A percentile compares a stretch with the other conserved stretches of the same genome.
Conservation (phyloP, 1,139 yeast species). For the Suhomyces yuchorum region DNA sequence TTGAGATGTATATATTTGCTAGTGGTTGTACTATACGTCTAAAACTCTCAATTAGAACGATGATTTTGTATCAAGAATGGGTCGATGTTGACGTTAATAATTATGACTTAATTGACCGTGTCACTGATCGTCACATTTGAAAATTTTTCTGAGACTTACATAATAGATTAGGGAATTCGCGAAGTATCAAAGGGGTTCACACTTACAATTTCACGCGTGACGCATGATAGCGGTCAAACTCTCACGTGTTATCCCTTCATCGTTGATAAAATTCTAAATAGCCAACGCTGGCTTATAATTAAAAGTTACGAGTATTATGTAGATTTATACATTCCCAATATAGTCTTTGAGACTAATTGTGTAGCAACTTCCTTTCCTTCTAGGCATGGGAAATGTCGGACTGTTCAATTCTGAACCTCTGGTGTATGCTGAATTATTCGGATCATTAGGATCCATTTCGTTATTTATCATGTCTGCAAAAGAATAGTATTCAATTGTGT, state of each 20-base stretch:
- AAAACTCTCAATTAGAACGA: not conserved
- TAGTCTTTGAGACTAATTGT: constrained; percentile 27
- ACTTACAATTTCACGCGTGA: constrained; percentile 6
- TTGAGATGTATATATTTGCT: not conserved
- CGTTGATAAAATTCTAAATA: not conserved
- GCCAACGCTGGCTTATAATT: not conserved
- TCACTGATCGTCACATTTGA: constrained; percentile 13
- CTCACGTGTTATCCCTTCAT: constrained; percentile 7
- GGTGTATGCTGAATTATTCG: constrained; percentile 1
- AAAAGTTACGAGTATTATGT: not conserved
- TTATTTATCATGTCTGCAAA: constrained; percentile 35
- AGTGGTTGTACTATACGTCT: not conserved
- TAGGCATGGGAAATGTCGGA: constrained; percentile 4
- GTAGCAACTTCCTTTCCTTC: constrained; percentile 20
- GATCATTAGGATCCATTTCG: constrained; percentile 18
- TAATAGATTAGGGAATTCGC: constrained; percentile 7
- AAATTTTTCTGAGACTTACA: constrained; percentile 13
- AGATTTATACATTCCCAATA: constrained; percentile 16
- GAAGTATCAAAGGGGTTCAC: not conserved
- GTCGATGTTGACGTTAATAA: constrained; percentile 3
- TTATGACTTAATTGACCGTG: constrained; percentile 1
- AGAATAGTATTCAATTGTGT: constrained; percentile 34
- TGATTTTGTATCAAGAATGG: not conserved
- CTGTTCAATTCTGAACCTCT: not conserved
- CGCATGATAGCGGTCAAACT: not conserved